Percentiles rank a stretch among this genome's conserved stretches.
Evolutionary conservation across 1,139 yeast species (phyloP).

Genomic region (Candida sanyaensis): DNA sequence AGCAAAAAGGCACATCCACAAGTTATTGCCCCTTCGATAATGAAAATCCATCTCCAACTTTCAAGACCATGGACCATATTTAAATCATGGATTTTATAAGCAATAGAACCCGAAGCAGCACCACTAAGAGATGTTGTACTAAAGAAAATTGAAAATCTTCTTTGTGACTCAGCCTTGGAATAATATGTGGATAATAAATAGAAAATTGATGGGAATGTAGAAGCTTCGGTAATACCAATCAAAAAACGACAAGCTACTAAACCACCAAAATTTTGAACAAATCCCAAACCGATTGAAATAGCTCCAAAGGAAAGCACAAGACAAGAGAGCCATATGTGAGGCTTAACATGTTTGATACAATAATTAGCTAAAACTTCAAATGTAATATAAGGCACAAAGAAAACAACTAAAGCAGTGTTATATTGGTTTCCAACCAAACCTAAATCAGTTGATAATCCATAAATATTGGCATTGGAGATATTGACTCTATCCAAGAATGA

Average conservation of each 20-base stretch:
- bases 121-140: constrained; percentile 45
- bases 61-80: constrained; percentile 38
- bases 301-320: constrained; percentile 65
- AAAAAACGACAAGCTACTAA: constrained; percentile 63
- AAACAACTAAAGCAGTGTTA: constrained; percentile 64
- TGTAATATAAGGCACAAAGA: constrained; percentile 70
- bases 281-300: constrained; percentile 67
- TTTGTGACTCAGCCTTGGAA: constrained; percentile 64
- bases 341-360: constrained; percentile 57
- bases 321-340: constrained; percentile 62
- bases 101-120: constrained; percentile 46
- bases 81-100: constrained; percentile 41
- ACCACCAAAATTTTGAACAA: constrained; percentile 57
- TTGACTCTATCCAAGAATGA: constrained; percentile 75
- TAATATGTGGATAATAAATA: constrained; percentile 61
- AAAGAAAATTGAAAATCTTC: constrained; percentile 68
- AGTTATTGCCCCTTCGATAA: constrained; percentile 73
- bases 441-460: constrained; percentile 59
- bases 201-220: constrained; percentile 74
- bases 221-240: constrained; percentile 66
- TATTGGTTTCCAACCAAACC: constrained; percentile 58
- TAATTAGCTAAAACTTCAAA: constrained; percentile 71
- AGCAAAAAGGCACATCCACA: constrained; percentile 59
- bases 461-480: constrained; percentile 71
- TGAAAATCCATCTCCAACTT: constrained; percentile 77